phyloP scores from a whole-genome alignment of 352 stramenopile genomes.

The Phytopythium cucurbitacearum region DNA sequence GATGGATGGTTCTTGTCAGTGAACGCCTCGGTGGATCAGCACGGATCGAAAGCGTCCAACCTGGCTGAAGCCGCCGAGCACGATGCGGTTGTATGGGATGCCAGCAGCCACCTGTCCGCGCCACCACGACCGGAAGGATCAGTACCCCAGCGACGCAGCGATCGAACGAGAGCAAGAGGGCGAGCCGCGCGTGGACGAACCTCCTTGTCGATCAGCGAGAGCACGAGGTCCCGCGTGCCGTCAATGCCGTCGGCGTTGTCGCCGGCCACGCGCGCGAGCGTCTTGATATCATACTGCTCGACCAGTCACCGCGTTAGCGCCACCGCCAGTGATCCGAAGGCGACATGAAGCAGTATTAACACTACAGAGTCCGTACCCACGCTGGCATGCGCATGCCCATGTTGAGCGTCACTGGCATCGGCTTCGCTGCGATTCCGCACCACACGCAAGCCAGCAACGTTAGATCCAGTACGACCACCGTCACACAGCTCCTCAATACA shows the following conservation, averaged over 20 bases:
- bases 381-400: slow-evolving; percentile 92
- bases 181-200: slow-evolving; percentile 5
- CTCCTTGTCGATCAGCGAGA: slow-evolving; percentile 81
- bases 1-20: no score
- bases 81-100: slow-evolving; percentile 88
- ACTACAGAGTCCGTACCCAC: slow-evolving; percentile 54
- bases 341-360: not conserved
- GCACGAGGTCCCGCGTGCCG: slow-evolving; percentile 60
- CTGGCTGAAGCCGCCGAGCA: slow-evolving; percentile 94
- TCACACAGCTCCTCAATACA: not conserved
- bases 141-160: no score
- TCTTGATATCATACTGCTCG: slow-evolving; percentile 91
- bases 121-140: not conserved
- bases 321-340: not conserved
- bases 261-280: slow-evolving; percentile 80
- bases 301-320: not conserved
- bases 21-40: not conserved
- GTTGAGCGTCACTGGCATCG: slow-evolving; percentile 93
- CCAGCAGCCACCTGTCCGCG: slow-evolving; percentile 29
- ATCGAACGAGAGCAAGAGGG: no score
- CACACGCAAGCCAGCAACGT: slow-evolving; percentile 1
- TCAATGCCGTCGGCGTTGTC: slow-evolving; percentile 90
- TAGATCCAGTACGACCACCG: not conserved
- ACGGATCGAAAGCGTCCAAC: slow-evolving; percentile 14
- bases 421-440: slow-evolving; percentile 37